These are phyloP conservation scores for Alternaria sp. DNA, from an alignment of 2,329 filamentous ascomycete genomes.

Conservation along the genomic window DNA sequence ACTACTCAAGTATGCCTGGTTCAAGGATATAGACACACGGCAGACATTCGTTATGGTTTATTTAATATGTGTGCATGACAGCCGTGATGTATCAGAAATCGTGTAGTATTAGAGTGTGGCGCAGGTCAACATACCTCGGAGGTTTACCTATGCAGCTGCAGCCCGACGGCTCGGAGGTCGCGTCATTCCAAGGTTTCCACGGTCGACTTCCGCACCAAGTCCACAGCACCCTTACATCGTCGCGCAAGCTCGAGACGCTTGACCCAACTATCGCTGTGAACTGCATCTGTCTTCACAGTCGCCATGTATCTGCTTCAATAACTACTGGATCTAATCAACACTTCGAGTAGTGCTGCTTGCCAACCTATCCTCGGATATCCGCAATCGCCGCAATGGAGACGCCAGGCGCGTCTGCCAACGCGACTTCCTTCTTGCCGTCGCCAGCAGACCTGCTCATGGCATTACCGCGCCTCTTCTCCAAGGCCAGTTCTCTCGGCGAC, in stretches of 20 bases:
- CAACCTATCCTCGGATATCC: conserved; percentile 16
- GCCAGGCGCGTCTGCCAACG: conserved; percentile 37
- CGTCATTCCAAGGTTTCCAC: conserved; percentile 12
- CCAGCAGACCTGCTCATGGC: conserved; percentile 72
- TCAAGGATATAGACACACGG: background rate
- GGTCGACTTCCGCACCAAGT: conserved; percentile 10
- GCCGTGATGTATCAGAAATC: too few species aligned
- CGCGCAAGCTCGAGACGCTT: background rate
- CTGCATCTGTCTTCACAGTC: background rate
- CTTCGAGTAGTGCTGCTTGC: background rate
- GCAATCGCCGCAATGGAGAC: conserved; percentile 29
- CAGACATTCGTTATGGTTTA: background rate
- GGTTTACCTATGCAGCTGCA: background rate
- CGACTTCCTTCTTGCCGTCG: conserved; percentile 59
- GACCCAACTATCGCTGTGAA: background rate
- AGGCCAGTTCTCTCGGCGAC: conserved; percentile 69
- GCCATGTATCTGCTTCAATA: conserved; percentile 4
- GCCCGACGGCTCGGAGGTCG: conserved; percentile 6
- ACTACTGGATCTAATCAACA: background rate
- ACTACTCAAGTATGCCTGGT: background rate
- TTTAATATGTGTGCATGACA: too few species aligned
- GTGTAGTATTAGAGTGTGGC: background rate
- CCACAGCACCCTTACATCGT: background rate
- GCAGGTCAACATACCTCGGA: background rate
- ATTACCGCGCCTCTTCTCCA: conserved; percentile 73